Conservation (phyloP, 73 alveolate species). For the Loxodes magnus region DNA sequence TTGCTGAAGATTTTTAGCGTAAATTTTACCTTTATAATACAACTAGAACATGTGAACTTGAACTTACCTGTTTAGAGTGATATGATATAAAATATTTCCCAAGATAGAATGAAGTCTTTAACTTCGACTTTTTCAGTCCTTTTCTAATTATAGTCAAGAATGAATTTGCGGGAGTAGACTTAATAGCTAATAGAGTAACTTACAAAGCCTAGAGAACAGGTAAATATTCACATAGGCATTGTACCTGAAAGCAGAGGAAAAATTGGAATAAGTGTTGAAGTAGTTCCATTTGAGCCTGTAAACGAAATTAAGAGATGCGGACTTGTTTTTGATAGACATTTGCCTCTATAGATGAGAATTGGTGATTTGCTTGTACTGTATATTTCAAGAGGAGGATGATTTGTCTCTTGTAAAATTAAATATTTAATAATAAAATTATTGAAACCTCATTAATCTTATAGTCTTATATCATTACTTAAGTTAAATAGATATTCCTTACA, state of each 20-base stretch:
- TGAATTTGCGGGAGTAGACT: conserved; percentile 16
- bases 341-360: conserved; percentile 1
- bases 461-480: too few species aligned
- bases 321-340: conserved; percentile 10
- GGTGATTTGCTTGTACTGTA: conserved; percentile 13
- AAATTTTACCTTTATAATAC: conserved; percentile 6
- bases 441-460: too few species aligned
- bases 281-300: neutral
- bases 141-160: neutral
- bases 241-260: conserved; percentile 9
- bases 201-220: conserved; percentile 10
- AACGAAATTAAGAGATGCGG: conserved; percentile 6
- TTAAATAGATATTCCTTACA: too few species aligned
- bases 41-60: conserved; percentile 3
- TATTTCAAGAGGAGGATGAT: conserved; percentile 10
- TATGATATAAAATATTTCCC: conserved; percentile 7
- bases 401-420: too few species aligned
- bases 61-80: conserved; percentile 9
- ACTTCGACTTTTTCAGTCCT: conserved; percentile 3
- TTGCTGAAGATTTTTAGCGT: neutral
- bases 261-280: conserved; percentile 1
- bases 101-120: neutral
- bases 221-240: too few species aligned
- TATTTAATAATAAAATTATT: too few species aligned
- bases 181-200: neutral